Evolutionary conservation across 441 rosid genomes (phyloP), one percentile per base, ranked within the genome.

Genomic region (Euphorbia schlechtendalii): DNA sequence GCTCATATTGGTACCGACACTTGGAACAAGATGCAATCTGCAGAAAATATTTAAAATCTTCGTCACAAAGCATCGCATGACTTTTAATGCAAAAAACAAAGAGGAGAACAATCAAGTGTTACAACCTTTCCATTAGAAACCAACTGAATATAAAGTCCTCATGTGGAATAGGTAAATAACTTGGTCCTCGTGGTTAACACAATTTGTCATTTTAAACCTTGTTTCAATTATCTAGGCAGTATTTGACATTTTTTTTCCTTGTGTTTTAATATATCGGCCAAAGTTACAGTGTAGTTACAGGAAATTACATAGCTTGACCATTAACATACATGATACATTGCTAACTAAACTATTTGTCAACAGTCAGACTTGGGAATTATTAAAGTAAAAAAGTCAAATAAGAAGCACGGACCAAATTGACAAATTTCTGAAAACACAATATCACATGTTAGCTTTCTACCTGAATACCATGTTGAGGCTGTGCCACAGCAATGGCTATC

Each of bases 391-490:
- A n/a, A n/a, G n/a, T n/a, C n/a, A n/a, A n/a, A n/a, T n/a, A n/a
- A n/a, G n/a, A n/a, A n/a, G n/a, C n/a, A n/a, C n/a, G n/a, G 51
- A 18, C 51, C 15, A 46, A 15, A 46, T 43, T 43, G 49, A 43
- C 49, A 43, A 43, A 43, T 46, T 38, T 46, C 6, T 3, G 20
- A 3, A 46, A 17, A 17, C 51, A 46, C 51, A 46, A 17, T 17
- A 15, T 46, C 20, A 15, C 8, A 43, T 11, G 12, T 1, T 28
- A 17, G 27, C 11, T 21, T 36, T n/a, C n/a, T 76, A 90, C 99
- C 90, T 93, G 97, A 78, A 83, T 69, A 63, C 97, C 99, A 73
- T 82, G 82, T 69, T 83, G 99, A 4, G 99, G 97, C 65, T 93
- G 96, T 22, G 90, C 89, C 65, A 90, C 96, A 36, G 83, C 90